Conservation (phyloP, 1,284 basidiomycete species). For the Schizopora paradoxa region DNA sequence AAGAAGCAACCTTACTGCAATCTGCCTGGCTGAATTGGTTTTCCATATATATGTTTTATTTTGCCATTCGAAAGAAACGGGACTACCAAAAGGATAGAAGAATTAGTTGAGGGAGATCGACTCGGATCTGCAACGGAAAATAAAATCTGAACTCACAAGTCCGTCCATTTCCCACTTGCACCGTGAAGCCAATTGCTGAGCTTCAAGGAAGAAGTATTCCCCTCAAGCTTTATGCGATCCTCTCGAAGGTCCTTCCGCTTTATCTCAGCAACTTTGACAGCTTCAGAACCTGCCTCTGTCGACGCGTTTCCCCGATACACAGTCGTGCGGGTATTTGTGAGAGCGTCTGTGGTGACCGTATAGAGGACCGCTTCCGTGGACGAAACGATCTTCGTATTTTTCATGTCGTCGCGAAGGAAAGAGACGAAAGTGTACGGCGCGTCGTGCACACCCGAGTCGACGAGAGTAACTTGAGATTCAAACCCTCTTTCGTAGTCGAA, state of each 20-base stretch:
- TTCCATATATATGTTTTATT: constrained; percentile 1
- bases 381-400: constrained; percentile 1
- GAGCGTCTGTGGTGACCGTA: constrained; percentile 2
- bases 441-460: background rate
- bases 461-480: constrained; percentile 3
- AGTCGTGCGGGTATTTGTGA: background rate
- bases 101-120: no score
- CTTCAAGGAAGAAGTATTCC: background rate
- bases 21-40: constrained; percentile 4
- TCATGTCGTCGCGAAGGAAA: constrained; percentile 7
- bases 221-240: constrained; percentile 6
- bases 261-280: constrained; percentile 6
- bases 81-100: no score
- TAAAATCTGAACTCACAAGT: constrained; percentile 1
- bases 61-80: constrained; percentile 7
- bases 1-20: no score
- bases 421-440: constrained; percentile 3
- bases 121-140: no score
- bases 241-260: constrained; percentile 7
- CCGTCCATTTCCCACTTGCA: constrained; percentile 3
- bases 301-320: background rate
- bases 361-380: background rate
- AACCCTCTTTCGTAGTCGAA: no score
- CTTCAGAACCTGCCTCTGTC: no score
- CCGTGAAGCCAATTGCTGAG: constrained; percentile 3